Evolutionary conservation across 2,329 filamentous ascomycete species (phyloP).

Genomic region (Ceratocystiopsis brevicomis): DNA sequence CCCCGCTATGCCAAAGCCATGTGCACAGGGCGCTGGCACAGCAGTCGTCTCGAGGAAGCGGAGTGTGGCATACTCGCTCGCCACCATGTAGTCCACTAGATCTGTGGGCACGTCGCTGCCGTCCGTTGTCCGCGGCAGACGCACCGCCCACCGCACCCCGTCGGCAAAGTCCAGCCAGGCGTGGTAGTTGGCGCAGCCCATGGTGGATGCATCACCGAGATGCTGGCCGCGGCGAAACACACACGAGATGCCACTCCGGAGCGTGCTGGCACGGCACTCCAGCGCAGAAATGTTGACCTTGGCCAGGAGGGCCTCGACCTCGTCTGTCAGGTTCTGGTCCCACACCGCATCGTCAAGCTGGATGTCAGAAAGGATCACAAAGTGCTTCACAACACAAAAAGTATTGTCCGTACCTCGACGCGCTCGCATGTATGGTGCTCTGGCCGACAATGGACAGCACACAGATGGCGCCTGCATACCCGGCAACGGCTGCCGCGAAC

Average conservation of each 20-base stretch:
- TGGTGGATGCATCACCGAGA: not conserved
- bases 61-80: conserved; percentile 5
- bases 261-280: not conserved
- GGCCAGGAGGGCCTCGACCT: conserved; percentile 1
- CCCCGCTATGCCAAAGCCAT: not conserved
- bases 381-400: too few species aligned
- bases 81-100: not conserved
- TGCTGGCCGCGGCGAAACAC: not conserved
- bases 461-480: not conserved
- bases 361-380: not conserved
- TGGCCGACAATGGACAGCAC: not conserved
- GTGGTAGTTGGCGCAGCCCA: conserved; percentile 6
- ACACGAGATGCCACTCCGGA: not conserved
- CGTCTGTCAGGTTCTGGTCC: not conserved
- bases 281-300: not conserved
- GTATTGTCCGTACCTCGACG: not conserved
- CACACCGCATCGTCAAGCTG: conserved; percentile 1
- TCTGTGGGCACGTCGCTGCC: not conserved
- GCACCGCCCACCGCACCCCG: conserved; percentile 2
- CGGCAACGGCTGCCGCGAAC: conserved; percentile 1
- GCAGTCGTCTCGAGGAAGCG: not conserved
- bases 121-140: not conserved
- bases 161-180: conserved; percentile 1
- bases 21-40: not conserved
- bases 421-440: not conserved